Evolutionary conservation across 257 asterid genomes (phyloP), one percentile per base, ranked within the genome.

Genomic region (Nicotiana otophora): DNA sequence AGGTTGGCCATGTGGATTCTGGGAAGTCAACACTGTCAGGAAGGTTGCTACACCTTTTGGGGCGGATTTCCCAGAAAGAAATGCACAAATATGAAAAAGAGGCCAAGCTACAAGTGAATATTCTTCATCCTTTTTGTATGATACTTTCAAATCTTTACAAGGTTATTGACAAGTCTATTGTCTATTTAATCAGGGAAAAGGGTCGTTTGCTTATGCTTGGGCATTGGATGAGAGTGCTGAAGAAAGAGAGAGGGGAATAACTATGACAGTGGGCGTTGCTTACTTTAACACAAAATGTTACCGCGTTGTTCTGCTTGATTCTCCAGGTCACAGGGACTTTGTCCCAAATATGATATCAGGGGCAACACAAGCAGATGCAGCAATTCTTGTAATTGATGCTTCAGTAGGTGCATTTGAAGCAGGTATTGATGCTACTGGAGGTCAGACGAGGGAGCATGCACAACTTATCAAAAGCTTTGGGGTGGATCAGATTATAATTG

Each of bases 1-100:
- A 96, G 99, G 98, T 96, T 82, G 99, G 99, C 66, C 99, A 96
- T 87, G 99, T 96, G 87, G 99, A 96, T 91, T 94, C 99, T 75
- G 99, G 99, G 76, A 96, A 96, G 89, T 96, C 99, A 57, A 94
- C 99, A 36, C 98, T 96, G 69, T 96, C 98, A 33, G 99, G 99
- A 84, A 93, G 98, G 90, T 82, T 96, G 90, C 95, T 96, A 66
- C 95, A 94, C 84, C 92, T 96, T 80, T 87, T 89, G 85, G 99
- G 98, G 81, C 89, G 86, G 68, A 90, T 96, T 86, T 94, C 98
- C 78, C 92, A 92, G 87, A 96, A 93, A 53, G 94, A 90, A 81
- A 88, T 94, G 91, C 96, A 93, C 89, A 96, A 91, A 90, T 83
- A 92, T 48, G 98, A 94, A 85, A 94, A 89, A 78, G 97, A 94